phyloP scores from a whole-genome alignment of 805 yeast genomes.

The Scheffersomyces amazonensis region DNA sequence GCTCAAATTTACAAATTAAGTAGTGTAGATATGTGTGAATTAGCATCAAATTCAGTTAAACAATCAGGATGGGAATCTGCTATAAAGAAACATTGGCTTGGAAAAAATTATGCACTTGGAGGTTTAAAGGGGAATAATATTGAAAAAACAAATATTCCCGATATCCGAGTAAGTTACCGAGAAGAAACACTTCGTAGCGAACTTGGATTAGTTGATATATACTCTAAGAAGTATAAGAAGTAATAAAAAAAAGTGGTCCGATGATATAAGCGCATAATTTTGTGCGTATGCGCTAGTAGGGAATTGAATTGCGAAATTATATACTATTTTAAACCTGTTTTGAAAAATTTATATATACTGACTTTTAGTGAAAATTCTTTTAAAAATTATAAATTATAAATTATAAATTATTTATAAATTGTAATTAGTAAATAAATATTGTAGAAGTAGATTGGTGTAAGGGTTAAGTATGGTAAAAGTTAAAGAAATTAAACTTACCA shows the following conservation, averaged over 20 bases:
- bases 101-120: constrained; percentile 52
- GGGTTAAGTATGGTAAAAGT: too few species aligned
- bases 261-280: too few species aligned
- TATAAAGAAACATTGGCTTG: constrained; percentile 91
- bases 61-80: constrained; percentile 93
- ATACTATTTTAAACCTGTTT: too few species aligned
- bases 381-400: too few species aligned
- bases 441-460: too few species aligned
- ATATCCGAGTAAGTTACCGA: constrained; percentile 80
- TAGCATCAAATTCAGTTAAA: constrained; percentile 86
- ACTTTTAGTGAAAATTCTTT: too few species aligned
- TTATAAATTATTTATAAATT: too few species aligned
- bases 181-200: constrained; percentile 75
- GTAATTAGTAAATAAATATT: too few species aligned
- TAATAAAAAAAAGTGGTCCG: neutral
- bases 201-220: constrained; percentile 62
- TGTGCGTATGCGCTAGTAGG: neutral
- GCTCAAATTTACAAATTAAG: constrained; percentile 95
- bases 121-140: constrained; percentile 85
- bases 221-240: constrained; percentile 15
- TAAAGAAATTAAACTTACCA: too few species aligned
- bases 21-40: constrained; percentile 95
- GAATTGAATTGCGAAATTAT: neutral
- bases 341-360: too few species aligned
- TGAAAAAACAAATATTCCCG: constrained; percentile 94